These are phyloP conservation scores for Macrotyloma uniflorum DNA, from an alignment of 306 rosid species.

Conservation along the genomic window DNA sequence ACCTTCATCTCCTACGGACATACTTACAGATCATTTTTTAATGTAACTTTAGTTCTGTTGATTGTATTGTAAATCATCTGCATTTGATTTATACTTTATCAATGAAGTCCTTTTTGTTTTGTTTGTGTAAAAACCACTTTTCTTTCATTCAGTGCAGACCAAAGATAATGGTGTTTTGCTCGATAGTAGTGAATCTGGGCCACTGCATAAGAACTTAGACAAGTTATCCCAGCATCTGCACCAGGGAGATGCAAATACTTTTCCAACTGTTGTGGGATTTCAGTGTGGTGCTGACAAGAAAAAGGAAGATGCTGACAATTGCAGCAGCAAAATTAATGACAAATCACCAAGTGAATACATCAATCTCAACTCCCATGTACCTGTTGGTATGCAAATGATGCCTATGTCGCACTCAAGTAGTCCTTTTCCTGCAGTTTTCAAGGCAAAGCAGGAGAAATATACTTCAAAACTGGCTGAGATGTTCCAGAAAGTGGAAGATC, in stretches of 20 bases:
- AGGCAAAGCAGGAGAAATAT: conserved; percentile 49
- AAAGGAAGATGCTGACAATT: conserved; percentile 44
- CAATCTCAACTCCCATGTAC: conserved; percentile 53
- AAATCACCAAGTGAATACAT: conserved; percentile 49
- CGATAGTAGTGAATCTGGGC: conserved; percentile 52
- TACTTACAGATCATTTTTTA: neutral
- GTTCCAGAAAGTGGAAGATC: conserved; percentile 65
- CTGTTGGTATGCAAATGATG: conserved; percentile 48
- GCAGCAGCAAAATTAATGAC: conserved; percentile 39
- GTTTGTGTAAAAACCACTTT: conserved; percentile 67
- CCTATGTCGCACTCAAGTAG: conserved; percentile 45
- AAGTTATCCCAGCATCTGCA: conserved; percentile 43
- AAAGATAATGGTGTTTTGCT: conserved; percentile 69
- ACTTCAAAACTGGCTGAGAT: conserved; percentile 54
- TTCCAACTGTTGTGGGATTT: conserved; percentile 64
- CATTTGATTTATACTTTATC: conserved; percentile 11
- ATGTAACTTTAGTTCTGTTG: conserved; percentile 1
- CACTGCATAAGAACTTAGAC: conserved; percentile 57
- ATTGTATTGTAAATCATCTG: conserved; percentile 22
- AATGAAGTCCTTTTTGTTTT: conserved; percentile 42
- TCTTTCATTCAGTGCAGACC: conserved; percentile 95
- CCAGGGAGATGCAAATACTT: conserved; percentile 51
- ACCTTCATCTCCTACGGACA: conserved; percentile 7
- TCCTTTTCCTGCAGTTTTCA: conserved; percentile 44
- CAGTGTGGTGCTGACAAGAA: conserved; percentile 41